Evolutionary conservation across 805 yeast species (phyloP), one percentile per base, ranked within the genome.

Genomic region (Sugiyamaella valdiviana): DNA sequence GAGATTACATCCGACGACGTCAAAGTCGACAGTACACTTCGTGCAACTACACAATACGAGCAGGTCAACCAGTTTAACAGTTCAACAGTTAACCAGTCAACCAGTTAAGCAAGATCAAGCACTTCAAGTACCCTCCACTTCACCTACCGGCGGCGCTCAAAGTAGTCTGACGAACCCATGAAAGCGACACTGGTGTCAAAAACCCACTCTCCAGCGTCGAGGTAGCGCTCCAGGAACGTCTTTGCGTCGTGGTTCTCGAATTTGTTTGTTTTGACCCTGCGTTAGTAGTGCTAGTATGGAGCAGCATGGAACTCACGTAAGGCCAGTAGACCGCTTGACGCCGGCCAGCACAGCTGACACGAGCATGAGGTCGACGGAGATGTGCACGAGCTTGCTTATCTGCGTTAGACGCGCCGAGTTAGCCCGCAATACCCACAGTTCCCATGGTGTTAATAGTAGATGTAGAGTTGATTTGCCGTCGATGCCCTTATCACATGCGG

Each of bases 321-420:
- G 71, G 0, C 97, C 97, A 0, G 96, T 85, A 53, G 85, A 81
- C 53, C 88, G 76, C 63, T 87, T 83, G 46, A 90, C 75, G 2
- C 95, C 95, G 0, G 97, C 96, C 39, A 91, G 69, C 12, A 90
- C 72, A 63, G 93, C 79, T 2, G 96, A 85, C 6, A 87, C 70
- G 50, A 90, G 71, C 2, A 90, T 78, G 53, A 89, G 74, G 62
- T 90, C 97, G 48, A 88, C 59, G 0, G 91, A 77, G 57, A 79
- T 78, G 66, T 88, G 96, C 9, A 84, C 64, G 48, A 82, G 56
- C 63, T 73, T 78, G 2, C 89, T 88, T 37, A 85, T 14, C 42
- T 36, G 15, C 6, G 14, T 10, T 40, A 21, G 21, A 23, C 36
- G 14, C 22, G 23, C 4, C 15, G 29, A 21, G 21, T 16, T 16